phyloP scores from a whole-genome alignment of 75 land plant genomes.

The Picea glauca region DNA sequence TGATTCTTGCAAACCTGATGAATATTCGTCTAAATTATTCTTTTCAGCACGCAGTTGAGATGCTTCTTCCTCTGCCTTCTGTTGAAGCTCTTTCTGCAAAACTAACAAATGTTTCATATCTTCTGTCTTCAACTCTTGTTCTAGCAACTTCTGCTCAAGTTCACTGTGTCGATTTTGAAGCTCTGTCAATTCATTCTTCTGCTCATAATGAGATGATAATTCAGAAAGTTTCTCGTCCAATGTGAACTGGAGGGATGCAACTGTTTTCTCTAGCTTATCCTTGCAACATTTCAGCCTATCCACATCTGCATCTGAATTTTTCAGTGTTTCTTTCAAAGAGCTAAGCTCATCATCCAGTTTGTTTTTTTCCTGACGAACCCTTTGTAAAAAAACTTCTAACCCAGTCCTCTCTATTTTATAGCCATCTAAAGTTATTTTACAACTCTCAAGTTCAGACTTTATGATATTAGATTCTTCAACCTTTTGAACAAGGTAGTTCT shows the following conservation, averaged over 20 bases:
- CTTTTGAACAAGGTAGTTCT: conserved; percentile 21
- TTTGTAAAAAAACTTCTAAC: conserved; percentile 39
- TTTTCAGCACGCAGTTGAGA: conserved; percentile 14
- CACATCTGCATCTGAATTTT: conserved; percentile 14
- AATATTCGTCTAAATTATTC: conserved; percentile 30
- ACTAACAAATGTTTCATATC: conserved; percentile 15
- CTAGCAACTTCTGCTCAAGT: conserved; percentile 12
- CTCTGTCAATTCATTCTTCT: conserved; percentile 10
- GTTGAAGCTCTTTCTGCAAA: conserved; percentile 17
- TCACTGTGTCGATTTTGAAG: conserved; percentile 10
- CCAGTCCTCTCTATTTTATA: conserved; percentile 53
- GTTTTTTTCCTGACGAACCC: conserved; percentile 16
- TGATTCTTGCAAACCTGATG: conserved; percentile 23
- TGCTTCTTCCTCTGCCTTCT: conserved; percentile 6
- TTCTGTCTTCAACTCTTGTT: conserved; percentile 31
- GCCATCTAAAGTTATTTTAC: conserved; percentile 40
- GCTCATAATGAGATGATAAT: conserved; percentile 22
- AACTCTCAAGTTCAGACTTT: conserved; percentile 54
- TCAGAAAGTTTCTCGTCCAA: conserved; percentile 13
- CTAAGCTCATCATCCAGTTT: conserved; percentile 22
- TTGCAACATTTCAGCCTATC: conserved; percentile 17
- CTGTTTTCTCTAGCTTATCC: conserved; percentile 19
- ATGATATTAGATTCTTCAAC: conserved; percentile 28
- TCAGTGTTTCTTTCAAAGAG: conserved; percentile 16
- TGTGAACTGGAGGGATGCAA: conserved; percentile 20